Conservation (phyloP, 768 basidiomycete genomes). For the Naganishia onofrii region DNA sequence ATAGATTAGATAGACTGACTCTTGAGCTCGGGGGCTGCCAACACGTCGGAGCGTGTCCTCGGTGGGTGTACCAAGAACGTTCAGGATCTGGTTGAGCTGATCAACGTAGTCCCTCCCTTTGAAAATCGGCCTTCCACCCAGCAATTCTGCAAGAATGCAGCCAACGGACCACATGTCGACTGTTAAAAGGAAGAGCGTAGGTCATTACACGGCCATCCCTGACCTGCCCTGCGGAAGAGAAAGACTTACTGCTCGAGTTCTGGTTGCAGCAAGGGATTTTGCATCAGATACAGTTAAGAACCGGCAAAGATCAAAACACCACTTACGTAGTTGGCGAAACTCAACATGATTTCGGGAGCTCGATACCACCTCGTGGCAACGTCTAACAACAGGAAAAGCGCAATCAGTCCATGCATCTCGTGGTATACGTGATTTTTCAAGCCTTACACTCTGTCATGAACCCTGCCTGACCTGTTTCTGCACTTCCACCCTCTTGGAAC, state of each 20-base stretch:
- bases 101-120: conserved; percentile 72
- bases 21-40: conserved; percentile 75
- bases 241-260: conserved; percentile 53
- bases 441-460: conserved; percentile 97
- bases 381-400: conserved; percentile 33
- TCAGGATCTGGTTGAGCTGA: conserved; percentile 95
- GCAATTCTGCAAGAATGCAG: conserved; percentile 56
- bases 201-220: background rate
- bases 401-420: background rate
- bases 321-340: conserved; percentile 61
- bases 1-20: conserved; percentile 36
- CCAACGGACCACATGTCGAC: conserved; percentile 57
- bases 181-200: conserved; percentile 16
- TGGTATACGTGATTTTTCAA: background rate
- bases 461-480: conserved; percentile 62
- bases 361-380: conserved; percentile 98
- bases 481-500: conserved; percentile 70
- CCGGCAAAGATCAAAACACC: too few relatives aligned
- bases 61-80: conserved; percentile 95
- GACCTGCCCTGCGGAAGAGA: background rate
- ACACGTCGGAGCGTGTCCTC: conserved; percentile 95
- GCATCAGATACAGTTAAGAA: background rate
- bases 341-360: conserved; percentile 98
- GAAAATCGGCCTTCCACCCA: conserved; percentile 56
- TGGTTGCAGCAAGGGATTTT: conserved; percentile 26